Conservation (phyloP, 202 grass and related monocot species). For the Cymbopogon flexuosus region DNA sequence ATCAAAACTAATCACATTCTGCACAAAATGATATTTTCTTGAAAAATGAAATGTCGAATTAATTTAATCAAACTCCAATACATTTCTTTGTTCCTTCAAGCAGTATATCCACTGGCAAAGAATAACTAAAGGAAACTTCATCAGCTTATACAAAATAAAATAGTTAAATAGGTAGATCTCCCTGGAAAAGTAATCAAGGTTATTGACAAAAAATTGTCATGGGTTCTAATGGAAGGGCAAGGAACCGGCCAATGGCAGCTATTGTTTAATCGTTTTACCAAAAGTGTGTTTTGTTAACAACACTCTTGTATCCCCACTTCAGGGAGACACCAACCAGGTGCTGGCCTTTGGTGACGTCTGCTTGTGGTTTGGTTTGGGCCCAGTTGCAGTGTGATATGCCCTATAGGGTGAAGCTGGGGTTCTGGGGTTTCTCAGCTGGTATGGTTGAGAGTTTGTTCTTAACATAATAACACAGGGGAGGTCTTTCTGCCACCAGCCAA, state of each 20-base stretch:
- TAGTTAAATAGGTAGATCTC: background rate
- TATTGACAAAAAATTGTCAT: background rate
- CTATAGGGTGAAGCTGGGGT: background rate
- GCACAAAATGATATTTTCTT: constrained; percentile 1
- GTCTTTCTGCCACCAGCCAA: background rate
- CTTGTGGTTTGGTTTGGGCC: background rate
- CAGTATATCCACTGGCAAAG: background rate
- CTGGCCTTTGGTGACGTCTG: background rate
- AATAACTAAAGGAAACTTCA: background rate
- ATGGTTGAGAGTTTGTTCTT: background rate
- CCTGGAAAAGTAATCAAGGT: background rate
- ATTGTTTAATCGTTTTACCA: background rate
- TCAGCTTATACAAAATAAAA: background rate
- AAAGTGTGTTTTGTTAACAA: background rate
- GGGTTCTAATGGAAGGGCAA: background rate
- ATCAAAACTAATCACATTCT: constrained; percentile 20
- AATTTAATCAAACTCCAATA: constrained; percentile 15
- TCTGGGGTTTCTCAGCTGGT: background rate
- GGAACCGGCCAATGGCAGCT: background rate
- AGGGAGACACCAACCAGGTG: background rate
- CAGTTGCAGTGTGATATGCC: background rate
- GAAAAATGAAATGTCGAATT: background rate
- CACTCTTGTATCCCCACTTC: background rate
- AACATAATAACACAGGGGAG: background rate
- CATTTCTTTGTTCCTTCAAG: background rate